Evolutionary conservation across 176 grass and related monocot species (phyloP).

Genomic region (Triticum dicoccoides): DNA sequence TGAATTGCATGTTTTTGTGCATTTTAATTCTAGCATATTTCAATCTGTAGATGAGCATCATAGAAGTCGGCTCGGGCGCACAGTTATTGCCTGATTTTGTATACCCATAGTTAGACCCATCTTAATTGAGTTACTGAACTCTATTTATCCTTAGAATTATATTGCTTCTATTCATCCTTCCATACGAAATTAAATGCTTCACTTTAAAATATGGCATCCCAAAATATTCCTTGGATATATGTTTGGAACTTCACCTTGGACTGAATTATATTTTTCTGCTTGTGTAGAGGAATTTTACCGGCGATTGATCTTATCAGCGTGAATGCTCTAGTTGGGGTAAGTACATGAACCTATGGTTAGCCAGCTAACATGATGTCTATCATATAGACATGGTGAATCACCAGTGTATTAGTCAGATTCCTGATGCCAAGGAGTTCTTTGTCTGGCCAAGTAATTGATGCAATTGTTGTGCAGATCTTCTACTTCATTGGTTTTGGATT

Average conservation of each 20-base stretch:
- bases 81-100: not conserved
- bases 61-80: not conserved
- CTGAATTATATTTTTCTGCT: constrained; percentile 3
- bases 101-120: not conserved
- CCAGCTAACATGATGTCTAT: not conserved
- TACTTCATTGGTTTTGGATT: constrained; percentile 96
- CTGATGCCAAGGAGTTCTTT: not conserved
- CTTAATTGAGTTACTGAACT: not conserved
- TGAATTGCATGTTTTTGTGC: not conserved
- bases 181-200: not conserved
- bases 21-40: not conserved
- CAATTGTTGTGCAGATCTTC: constrained; percentile 63
- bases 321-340: constrained; percentile 82
- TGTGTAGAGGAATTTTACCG: constrained; percentile 83
- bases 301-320: constrained; percentile 78
- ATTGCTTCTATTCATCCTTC: not conserved
- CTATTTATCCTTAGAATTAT: not conserved
- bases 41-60: not conserved
- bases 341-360: constrained; percentile 6
- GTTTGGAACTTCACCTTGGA: not conserved
- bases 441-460: constrained; percentile 8
- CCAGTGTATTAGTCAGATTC: not conserved
- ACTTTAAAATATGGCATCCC: not conserved
- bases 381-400: not conserved
- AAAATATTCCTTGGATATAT: not conserved